Conservation (phyloP, 179 eudicot genomes). For the Spergularia azorica region DNA sequence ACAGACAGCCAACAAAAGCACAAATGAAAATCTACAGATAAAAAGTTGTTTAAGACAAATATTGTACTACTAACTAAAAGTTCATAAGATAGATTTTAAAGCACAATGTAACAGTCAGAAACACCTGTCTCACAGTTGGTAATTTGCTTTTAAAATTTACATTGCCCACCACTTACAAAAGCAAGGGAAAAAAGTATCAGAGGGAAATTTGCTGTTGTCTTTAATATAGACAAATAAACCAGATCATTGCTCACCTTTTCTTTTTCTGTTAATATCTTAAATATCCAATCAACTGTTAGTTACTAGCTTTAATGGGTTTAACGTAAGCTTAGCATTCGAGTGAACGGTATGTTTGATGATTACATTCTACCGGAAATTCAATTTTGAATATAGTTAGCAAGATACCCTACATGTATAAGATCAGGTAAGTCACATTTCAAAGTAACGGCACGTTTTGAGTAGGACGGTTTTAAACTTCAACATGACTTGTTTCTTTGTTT, state of each 20-base stretch:
- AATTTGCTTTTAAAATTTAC: conserved; percentile 19
- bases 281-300: conserved; percentile 8
- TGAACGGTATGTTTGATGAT: conserved; percentile 17
- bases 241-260: conserved; percentile 19
- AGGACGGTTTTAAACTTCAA: too few relatives aligned
- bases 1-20: conserved; percentile 10
- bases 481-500: too few relatives aligned
- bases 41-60: conserved; percentile 10
- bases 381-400: neutral
- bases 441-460: too few relatives aligned
- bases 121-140: conserved; percentile 17
- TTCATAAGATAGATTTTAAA: neutral
- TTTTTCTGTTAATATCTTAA: neutral
- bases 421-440: neutral
- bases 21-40: conserved; percentile 8
- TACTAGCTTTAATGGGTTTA: neutral
- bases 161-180: neutral
- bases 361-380: neutral
- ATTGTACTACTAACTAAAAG: neutral
- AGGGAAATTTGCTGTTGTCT: conserved; percentile 25
- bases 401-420: too few relatives aligned
- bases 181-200: neutral
- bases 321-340: neutral
- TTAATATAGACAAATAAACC: conserved; percentile 16
- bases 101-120: neutral